These are phyloP conservation scores for Zygnema cylindricum DNA, from an alignment of 139 green algal species.

Conservation along the genomic window DNA sequence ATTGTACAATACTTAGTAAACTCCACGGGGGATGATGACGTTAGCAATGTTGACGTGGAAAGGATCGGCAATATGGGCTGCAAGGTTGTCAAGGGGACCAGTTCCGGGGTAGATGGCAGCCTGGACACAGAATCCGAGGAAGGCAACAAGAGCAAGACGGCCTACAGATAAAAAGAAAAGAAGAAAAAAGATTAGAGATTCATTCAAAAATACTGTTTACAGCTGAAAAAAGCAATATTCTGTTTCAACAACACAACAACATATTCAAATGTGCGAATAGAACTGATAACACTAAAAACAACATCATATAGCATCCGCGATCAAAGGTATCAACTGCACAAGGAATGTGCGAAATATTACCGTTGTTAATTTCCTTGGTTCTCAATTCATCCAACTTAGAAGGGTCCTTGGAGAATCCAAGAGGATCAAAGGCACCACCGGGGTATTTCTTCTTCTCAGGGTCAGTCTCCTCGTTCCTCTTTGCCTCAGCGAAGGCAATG, in stretches of 20 bases:
- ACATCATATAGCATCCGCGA: too few relatives aligned
- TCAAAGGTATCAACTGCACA: neutral
- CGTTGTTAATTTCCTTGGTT: conserved; percentile 56
- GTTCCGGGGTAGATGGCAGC: conserved; percentile 48
- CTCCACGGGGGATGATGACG: conserved; percentile 64
- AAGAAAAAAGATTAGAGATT: conserved; percentile 12
- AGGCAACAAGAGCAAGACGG: conserved; percentile 55
- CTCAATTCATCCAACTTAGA: conserved; percentile 51
- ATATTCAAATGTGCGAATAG: too few relatives aligned
- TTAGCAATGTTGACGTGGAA: conserved; percentile 85
- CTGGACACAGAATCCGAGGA: conserved; percentile 53
- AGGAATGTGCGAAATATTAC: conserved; percentile 32
- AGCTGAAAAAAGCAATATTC: too few relatives aligned
- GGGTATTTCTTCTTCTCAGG: conserved; percentile 54
- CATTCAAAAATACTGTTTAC: too few relatives aligned
- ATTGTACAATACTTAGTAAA: conserved; percentile 27
- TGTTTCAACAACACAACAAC: too few relatives aligned
- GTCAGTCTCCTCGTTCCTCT: conserved; percentile 46
- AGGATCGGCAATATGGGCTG: conserved; percentile 75
- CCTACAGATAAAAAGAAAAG: conserved; percentile 14
- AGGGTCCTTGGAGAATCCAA: conserved; percentile 45
- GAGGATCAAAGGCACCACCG: conserved; percentile 62
- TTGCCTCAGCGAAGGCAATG: conserved; percentile 41
- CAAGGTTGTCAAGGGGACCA: conserved; percentile 69
- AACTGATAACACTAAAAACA: too few relatives aligned